phyloP scores from a whole-genome alignment of 441 rosid genomes.

The Sinapis alba region DNA sequence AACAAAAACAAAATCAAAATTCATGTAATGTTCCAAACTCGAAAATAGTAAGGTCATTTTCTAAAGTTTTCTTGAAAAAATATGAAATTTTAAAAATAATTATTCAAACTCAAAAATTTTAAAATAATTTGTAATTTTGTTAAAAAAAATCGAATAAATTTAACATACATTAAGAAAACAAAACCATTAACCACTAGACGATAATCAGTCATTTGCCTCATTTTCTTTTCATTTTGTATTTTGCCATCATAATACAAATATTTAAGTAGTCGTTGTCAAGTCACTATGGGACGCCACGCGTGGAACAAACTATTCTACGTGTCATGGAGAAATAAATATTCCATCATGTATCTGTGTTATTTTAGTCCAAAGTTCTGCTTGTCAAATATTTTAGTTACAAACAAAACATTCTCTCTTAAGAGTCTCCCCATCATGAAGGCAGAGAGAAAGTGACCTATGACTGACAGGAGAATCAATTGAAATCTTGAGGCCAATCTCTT shows the following conservation, averaged over 20 bases:
- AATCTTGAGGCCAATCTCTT: neutral
- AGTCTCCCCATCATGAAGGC: neutral
- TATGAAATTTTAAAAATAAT: no score
- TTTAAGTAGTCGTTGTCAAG: conserved; percentile 22
- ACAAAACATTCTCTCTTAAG: neutral
- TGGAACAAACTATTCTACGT: conserved; percentile 23
- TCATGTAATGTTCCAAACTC: no score
- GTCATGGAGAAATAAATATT: conserved; percentile 19
- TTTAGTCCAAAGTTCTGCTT: conserved; percentile 16
- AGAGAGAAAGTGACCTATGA: neutral
- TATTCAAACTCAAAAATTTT: no score
- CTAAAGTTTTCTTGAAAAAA: no score
- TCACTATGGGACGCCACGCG: conserved; percentile 27
- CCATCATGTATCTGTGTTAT: conserved; percentile 15
- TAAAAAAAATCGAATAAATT: no score
- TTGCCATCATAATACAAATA: conserved; percentile 14
- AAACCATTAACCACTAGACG: neutral
- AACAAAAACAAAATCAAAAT: no score
- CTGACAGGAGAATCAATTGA: neutral
- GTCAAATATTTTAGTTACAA: neutral
- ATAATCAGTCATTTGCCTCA: neutral
- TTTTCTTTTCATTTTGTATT: neutral
- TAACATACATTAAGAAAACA: no score
- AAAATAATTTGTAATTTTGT: no score
- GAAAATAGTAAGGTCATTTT: no score